Evolutionary conservation across 2,329 filamentous ascomycete species (phyloP), one percentile per base, ranked within the genome.

Genomic region (Beauveria scarabaeidicola): DNA sequence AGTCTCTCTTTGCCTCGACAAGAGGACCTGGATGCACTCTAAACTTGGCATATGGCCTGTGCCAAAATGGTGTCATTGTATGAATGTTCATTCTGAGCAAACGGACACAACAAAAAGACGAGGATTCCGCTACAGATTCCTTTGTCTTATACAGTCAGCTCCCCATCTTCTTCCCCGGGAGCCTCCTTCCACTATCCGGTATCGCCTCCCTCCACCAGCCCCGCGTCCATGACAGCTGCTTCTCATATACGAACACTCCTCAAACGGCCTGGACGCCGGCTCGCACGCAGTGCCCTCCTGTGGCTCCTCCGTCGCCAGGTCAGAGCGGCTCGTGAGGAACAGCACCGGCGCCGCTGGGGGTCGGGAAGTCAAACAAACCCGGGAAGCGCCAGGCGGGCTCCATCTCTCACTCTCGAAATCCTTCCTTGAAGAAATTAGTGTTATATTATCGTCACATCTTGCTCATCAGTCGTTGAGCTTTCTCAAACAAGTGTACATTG

Each of bases 271-370:
- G 19, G 67, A 68, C 11, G 65, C 62, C 1, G 52, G 40, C 52
- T 64, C 38, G n/a, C 68, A 69, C 1, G 57, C 44, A 0, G 46
- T 60, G 19, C 66, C 66, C 9, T 51, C 54, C 17, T 47, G 29
- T 3, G 65, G 68, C 13, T 69, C 57, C 25, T 43, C 58, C 6
- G 75, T 78, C 11, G 76, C 72, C 11, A 75, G 77, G 52, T 78
- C 76, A 6, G 70, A 68, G 3, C 66, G 60, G 44, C 72, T 74
- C 15, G 69, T 68, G 3, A 75, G 62, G 62, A 73, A 75, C 54
- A 77, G 62, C 43, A 77, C 64, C 8, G 74, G 75, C 25, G 69
- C 71, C 2, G 61, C 62, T 5, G 72, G 76, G 40, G 15, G 9
- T 15, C 54, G 64, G 61, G 3, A 64, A 61, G 0, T 29, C 51